These are phyloP conservation scores for Candida krabiensis DNA, from an alignment of 805 yeast species.

Conservation along the genomic window DNA sequence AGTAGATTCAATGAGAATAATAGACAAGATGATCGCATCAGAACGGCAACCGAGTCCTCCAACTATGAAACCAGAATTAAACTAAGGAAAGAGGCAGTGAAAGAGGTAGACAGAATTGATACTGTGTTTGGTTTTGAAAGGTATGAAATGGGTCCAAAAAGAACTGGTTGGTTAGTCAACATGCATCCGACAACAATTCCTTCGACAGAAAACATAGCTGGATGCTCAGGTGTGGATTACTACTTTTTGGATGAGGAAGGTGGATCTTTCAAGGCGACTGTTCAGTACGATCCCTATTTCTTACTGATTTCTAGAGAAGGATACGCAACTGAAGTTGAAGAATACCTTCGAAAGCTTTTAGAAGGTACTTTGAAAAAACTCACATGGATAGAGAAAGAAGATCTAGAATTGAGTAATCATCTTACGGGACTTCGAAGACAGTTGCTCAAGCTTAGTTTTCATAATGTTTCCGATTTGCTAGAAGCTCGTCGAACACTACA, in stretches of 20 bases:
- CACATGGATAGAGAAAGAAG: constrained; percentile 66
- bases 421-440: constrained; percentile 69
- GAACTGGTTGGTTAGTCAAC: constrained; percentile 88
- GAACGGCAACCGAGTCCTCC: constrained; percentile 1
- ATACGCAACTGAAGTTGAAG: constrained; percentile 78
- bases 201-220: constrained; percentile 57
- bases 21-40: neutral
- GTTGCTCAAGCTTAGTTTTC: constrained; percentile 68
- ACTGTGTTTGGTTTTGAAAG: constrained; percentile 85
- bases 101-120: constrained; percentile 69
- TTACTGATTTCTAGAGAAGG: constrained; percentile 64
- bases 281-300: constrained; percentile 86
- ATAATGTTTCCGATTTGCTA: constrained; percentile 69
- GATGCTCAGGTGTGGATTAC: constrained; percentile 87
- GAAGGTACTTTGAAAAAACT: constrained; percentile 64
- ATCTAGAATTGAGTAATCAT: constrained; percentile 81
- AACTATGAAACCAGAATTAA: constrained; percentile 12
- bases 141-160: constrained; percentile 65
- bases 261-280: constrained; percentile 86
- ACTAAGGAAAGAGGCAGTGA: constrained; percentile 51
- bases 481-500: constrained; percentile 68
- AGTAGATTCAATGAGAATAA: constrained; percentile 2
- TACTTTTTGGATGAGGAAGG: constrained; percentile 96
- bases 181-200: constrained; percentile 86
- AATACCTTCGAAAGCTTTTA: constrained; percentile 64